phyloP scores from a whole-genome alignment of 1,139 yeast species.

The Eremothecium gossypii region DNA sequence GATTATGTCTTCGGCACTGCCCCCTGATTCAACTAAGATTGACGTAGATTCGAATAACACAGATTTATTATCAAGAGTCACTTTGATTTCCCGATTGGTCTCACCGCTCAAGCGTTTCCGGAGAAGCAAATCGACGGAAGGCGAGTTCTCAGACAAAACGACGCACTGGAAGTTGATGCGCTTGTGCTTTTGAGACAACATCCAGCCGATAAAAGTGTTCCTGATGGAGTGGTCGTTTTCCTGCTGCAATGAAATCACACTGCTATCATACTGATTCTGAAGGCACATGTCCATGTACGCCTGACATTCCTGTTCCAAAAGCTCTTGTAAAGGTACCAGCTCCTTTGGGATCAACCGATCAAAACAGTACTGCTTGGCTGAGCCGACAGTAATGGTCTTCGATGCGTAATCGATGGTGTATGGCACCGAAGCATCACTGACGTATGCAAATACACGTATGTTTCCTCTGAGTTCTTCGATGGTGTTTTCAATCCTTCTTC shows the following conservation, averaged over 20 bases:
- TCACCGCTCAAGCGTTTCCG: conserved; percentile 5
- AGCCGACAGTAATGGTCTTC: conserved; percentile 7
- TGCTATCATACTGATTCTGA: conserved; percentile 16
- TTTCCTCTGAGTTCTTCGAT: conserved; percentile 41
- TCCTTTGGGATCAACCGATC: conserved; percentile 14
- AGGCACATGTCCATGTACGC: conserved; percentile 25
- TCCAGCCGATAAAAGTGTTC: conserved; percentile 11
- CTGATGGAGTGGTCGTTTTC: conserved; percentile 12
- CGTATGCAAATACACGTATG: conserved; percentile 23
- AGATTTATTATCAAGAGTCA: conserved; percentile 18
- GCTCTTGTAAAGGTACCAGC: conserved; percentile 13
- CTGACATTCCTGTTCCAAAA: conserved; percentile 20
- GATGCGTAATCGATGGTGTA: conserved; percentile 14
- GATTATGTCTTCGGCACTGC: conserved; percentile 8
- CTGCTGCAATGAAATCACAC: conserved; percentile 20
- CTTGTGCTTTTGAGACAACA: conserved; percentile 9
- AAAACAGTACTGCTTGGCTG: conserved; percentile 7
- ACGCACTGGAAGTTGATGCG: conserved; percentile 17
- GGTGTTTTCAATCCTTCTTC: conserved; percentile 42
- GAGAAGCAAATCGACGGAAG: conserved; percentile 16
- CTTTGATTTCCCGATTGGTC: conserved; percentile 14
- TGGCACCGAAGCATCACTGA: conserved; percentile 9
- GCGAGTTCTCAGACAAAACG: conserved; percentile 16
- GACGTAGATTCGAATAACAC: conserved; percentile 16
- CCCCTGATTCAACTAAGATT: conserved; percentile 6